A percentile compares a stretch with the other conserved stretches of the same genome.
Conservation (phyloP, 441 rosid genomes). For the Adansonia rubrostipa region DNA sequence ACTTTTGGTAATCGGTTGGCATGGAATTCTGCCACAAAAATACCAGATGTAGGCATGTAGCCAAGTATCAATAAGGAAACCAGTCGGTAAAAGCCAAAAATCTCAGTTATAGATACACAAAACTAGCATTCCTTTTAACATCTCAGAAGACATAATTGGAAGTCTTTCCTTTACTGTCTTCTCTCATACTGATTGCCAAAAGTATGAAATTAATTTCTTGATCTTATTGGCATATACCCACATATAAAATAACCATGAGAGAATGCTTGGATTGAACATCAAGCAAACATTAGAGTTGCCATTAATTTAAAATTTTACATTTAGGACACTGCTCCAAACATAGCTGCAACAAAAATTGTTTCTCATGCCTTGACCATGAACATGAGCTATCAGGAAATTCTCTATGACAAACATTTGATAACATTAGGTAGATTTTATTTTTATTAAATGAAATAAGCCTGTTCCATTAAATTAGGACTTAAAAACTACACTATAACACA, state of each 20-base stretch:
- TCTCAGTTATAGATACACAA: neutral
- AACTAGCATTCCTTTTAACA: neutral
- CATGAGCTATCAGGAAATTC: neutral
- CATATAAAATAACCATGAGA: neutral
- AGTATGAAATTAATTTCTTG: neutral
- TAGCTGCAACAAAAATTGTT: neutral
- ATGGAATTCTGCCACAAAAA: neutral
- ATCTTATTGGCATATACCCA: neutral
- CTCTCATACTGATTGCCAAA: neutral
- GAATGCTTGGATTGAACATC: slow-evolving; percentile 6
- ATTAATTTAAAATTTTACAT: neutral
- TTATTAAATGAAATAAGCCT: neutral
- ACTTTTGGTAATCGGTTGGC: slow-evolving; percentile 2
- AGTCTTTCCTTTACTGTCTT: neutral
- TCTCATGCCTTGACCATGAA: neutral
- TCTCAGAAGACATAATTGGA: neutral
- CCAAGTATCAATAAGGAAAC: neutral
- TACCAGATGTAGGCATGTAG: neutral
- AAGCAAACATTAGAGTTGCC: slow-evolving; percentile 6
- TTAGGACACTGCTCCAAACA: neutral
- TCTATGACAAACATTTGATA: neutral
- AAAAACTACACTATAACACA: neutral
- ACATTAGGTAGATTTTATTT: neutral
- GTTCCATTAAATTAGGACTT: neutral
- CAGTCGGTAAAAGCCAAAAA: neutral